Base-by-base conservation (phyloP, 257 asterid genomes). In the Lycium barbarum region DNA sequence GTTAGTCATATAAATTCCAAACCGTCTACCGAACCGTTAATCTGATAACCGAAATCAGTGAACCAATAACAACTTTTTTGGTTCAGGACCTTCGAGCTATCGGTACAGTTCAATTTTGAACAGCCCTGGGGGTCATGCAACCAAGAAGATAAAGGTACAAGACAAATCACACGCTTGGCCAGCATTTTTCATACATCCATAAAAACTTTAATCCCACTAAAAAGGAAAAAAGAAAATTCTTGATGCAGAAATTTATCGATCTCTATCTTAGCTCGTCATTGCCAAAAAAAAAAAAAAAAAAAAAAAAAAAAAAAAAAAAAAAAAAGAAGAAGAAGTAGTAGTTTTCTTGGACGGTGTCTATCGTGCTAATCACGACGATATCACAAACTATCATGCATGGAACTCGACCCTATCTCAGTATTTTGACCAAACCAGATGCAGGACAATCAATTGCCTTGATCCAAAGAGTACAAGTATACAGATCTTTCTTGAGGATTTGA, bases 371-470 rank as follows among this genome's bases (percentile, higher is more conserved):
- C 15, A 17, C 5, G 0, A 76, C 1, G 14, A 76, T 26, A 53
- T 26, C 49, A 78, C 49, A 78, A 78, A 78, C 13, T 78, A 12
- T 33, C 22, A 2, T 13, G 43, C 82, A 78, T 78, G 82, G 14
- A 78, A 53, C 82, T 51, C 65, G 3, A 53, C 26, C n/a, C 22
- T 3, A 73, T 47, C 80, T 47, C 58, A 47, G 81, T 76, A 76
- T 26, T 51, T 74, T 8, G 9, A 7, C 40, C 40, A 22, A 53
- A 73, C 12, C 40, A 47, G n/a, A 1, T 12, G 61, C 81, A 45
- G 61, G 61, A 20, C 9, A 20, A 73, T 11, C 12, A 49, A 47
- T 20, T 47, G 11, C 81, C 81, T 26, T 26, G 33, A 26, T 26
- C 33, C 33, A 26, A 26, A 51, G 13, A 6, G 54, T 73, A 51